Percentiles rank a stretch among this genome's conserved stretches.
Conservation (phyloP, 352 stramenopile genomes). For the Globisporangium polare region DNA sequence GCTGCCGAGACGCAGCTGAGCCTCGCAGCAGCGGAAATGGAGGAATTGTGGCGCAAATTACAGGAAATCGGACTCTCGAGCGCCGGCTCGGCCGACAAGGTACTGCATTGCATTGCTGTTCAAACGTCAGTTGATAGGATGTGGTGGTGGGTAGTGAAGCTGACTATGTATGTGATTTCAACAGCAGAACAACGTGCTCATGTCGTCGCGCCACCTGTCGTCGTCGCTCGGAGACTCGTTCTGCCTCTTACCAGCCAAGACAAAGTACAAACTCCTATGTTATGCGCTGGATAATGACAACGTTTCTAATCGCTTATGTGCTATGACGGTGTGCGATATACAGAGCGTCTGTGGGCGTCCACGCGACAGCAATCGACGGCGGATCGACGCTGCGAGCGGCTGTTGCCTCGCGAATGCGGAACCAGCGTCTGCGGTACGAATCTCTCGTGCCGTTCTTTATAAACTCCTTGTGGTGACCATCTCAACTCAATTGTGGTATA, state of each 20-base stretch:
- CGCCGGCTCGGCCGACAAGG: constrained; percentile 52
- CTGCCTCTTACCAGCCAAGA: constrained; percentile 70
- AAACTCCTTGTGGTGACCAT: background rate
- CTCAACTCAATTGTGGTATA: no score
- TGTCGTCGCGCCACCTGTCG: constrained; percentile 74
- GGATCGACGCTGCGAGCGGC: constrained; percentile 71
- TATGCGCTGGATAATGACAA: background rate
- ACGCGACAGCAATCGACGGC: constrained; percentile 69
- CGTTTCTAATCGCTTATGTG: no score
- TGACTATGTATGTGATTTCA: background rate
- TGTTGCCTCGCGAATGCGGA: constrained; percentile 78
- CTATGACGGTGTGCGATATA: background rate
- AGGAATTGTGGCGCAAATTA: constrained; percentile 78
- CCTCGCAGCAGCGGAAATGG: constrained; percentile 71
- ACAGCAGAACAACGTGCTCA: constrained; percentile 47
- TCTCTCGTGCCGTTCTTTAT: background rate
- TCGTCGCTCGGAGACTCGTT: constrained; percentile 85
- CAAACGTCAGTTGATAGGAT: background rate
- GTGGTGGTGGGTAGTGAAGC: background rate
- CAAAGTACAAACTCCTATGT: constrained; percentile 2
- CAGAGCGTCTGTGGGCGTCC: constrained; percentile 48
- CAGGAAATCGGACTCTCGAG: constrained; percentile 73
- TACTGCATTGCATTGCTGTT: constrained; percentile 4
- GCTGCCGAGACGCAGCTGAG: constrained; percentile 61
- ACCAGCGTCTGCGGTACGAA: constrained; percentile 61